Evolutionary conservation across 1,284 basidiomycete genomes (phyloP), one percentile per base, ranked within the genome.

Genomic region (Ustilago shanxiensis): DNA sequence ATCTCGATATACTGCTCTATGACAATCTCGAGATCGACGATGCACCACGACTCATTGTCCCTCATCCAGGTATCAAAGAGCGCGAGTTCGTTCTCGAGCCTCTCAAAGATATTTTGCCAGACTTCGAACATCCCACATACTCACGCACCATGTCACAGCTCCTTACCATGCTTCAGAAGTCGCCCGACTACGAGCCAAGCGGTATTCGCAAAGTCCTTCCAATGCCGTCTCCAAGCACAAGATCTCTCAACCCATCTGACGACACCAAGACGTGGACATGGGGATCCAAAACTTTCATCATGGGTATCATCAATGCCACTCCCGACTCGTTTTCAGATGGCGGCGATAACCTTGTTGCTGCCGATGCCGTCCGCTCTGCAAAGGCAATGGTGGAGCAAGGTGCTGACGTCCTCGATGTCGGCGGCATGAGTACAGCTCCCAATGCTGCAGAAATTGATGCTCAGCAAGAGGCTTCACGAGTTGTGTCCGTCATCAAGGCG

Each of bases 271-370:
- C 45, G 44, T 82, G 83, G 81, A 61, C 66, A 13, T 84, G 84
- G 83, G 81, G 78, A 13, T 61, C 65, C 20, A 63, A 77, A 75
- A 95, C 93, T 1, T 89, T 90, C 66, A 86, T 98, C 67, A 99
- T 99, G 97, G 93, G 93, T 0, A 98, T 95, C 5, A 90, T 99
- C 77, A 98, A 99, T 84, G 90, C 91, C 3, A 99, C 97, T 0
- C 97, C 97, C 1, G 95, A 99, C 87, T 98, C 95, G 0, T 99
- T 99, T 87, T 98, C 95, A 0, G 95, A 98, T 77, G 95, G 95
- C 7, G 89, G 91, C 1, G 86, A 87, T 45, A 88, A 93, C 88
- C 87, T 0, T 69, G 66, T 77, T 1, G 63, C 79, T 16, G 80
- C 80, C 1, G 75, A 88, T 3, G 72, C 78, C 6, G 60, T 81